Conservation (phyloP, 1,284 basidiomycete species). For the Peniophora sp. region DNA sequence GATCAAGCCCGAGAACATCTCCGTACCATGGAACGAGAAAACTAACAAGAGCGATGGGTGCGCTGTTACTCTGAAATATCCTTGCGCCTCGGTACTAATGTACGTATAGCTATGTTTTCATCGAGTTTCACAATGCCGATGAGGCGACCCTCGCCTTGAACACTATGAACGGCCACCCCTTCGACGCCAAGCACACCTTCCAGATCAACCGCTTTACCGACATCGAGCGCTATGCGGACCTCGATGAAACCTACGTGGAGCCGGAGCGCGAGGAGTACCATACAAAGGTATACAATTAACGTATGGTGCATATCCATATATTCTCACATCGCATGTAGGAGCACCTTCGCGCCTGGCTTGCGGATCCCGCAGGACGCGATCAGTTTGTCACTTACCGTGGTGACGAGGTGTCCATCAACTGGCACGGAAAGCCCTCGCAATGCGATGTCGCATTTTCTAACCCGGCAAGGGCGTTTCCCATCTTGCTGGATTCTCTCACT, state of each 20-base stretch:
- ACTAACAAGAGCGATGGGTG: constrained; percentile 85
- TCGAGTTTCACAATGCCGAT: constrained; percentile 79
- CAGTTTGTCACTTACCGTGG: constrained; percentile 94
- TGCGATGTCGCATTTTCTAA: constrained; percentile 76
- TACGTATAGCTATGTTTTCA: constrained; percentile 78
- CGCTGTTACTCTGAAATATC: constrained; percentile 16
- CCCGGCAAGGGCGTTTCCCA: constrained; percentile 39
- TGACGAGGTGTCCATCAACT: constrained; percentile 86
- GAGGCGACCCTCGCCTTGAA: constrained; percentile 80
- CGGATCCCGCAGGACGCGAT: constrained; percentile 88
- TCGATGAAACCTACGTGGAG: constrained; percentile 83
- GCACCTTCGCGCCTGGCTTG: constrained; percentile 93
- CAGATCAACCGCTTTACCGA: constrained; percentile 89
- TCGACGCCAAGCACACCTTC: constrained; percentile 92
- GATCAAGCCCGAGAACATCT: constrained; percentile 71
- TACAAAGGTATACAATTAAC: constrained; percentile 53
- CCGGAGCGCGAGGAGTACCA: constrained; percentile 76
- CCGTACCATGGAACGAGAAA: constrained; percentile 78
- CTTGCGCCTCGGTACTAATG: background rate
- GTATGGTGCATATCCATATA: no score
- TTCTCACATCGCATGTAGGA: constrained; percentile 46
- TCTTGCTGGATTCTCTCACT: background rate
- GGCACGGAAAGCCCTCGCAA: constrained; percentile 90
- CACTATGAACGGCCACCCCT: constrained; percentile 80
- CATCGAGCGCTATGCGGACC: constrained; percentile 76